Evolutionary conservation across 1,284 basidiomycete species (phyloP).

Genomic region (Cryptococcus jaspeensis): DNA sequence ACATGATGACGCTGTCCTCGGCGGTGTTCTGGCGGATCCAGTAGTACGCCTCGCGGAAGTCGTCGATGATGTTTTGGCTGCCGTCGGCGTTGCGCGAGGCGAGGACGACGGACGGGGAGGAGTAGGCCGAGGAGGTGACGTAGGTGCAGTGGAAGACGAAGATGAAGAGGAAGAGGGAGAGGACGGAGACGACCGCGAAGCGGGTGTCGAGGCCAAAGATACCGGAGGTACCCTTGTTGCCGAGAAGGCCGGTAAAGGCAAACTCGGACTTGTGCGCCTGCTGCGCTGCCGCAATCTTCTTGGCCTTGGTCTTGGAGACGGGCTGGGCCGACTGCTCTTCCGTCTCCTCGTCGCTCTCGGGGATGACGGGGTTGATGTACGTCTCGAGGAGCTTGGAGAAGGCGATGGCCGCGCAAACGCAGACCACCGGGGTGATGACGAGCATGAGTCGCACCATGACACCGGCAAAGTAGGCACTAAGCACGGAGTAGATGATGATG

Average conservation of each 20-base stretch:
- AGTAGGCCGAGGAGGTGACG: conserved; percentile 93
- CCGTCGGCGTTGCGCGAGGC: conserved; percentile 80
- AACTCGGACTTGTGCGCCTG: conserved; percentile 43
- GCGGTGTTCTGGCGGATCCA: conserved; percentile 97
- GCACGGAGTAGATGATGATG: conserved; percentile 95
- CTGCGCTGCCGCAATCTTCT: conserved; percentile 52
- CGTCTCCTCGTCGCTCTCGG: conserved; percentile 23
- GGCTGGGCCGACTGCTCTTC: conserved; percentile 18
- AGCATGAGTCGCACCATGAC: conserved; percentile 85
- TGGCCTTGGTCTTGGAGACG: conserved; percentile 64
- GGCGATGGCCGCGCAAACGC: conserved; percentile 83
- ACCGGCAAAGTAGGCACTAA: conserved; percentile 97
- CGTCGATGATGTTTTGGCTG: conserved; percentile 92
- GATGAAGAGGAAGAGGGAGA: conserved; percentile 76
- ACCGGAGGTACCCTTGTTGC: conserved; percentile 55
- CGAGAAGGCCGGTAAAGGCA: conserved; percentile 34
- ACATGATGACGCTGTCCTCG: conserved; percentile 90
- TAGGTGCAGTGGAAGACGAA: conserved; percentile 97
- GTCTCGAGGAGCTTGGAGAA: conserved; percentile 84
- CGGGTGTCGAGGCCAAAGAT: conserved; percentile 86
- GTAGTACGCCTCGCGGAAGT: conserved; percentile 99
- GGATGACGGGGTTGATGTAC: conserved; percentile 67
- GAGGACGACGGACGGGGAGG: conserved; percentile 95
- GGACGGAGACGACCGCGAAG: conserved; percentile 69
- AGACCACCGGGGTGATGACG: conserved; percentile 51